Evolutionary conservation across 2,329 filamentous ascomycete genomes (phyloP).

Genomic region (Diaporthe aspalathi): DNA sequence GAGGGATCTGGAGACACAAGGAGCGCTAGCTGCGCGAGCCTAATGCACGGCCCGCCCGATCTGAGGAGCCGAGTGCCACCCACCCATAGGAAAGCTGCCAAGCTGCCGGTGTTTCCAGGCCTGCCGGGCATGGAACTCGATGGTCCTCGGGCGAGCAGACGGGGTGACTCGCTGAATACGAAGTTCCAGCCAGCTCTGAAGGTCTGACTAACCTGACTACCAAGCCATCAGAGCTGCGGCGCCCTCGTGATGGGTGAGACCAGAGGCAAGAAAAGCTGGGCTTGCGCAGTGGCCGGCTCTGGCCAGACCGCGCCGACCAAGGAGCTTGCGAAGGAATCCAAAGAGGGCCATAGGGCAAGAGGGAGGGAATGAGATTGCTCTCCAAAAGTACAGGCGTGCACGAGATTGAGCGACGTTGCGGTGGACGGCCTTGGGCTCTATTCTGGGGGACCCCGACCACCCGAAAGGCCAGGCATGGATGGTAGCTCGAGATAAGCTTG

Average conservation of each 20-base stretch:
- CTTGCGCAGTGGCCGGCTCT: constrained; percentile 1
- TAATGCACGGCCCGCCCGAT: constrained; percentile 37
- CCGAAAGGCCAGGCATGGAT: constrained; percentile 16
- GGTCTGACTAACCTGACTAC: constrained; percentile 21
- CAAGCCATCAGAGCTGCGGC: constrained; percentile 7
- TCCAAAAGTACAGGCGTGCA: constrained; percentile 11
- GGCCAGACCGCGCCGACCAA: not conserved
- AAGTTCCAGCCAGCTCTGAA: constrained; percentile 29
- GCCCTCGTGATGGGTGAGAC: constrained; percentile 35
- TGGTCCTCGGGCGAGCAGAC: constrained; percentile 21
- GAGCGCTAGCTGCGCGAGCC: constrained; percentile 34
- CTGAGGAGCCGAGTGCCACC: constrained; percentile 16
- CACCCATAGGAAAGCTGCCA: not conserved
- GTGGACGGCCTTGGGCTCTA: constrained; percentile 24
- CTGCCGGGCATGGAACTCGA: constrained; percentile 4
- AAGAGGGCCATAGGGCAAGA: not conserved
- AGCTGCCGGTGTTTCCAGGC: not conserved
- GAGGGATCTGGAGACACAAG: constrained; percentile 21
- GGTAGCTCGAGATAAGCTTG: constrained; percentile 34
- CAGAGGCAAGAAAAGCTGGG: not conserved
- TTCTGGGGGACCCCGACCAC: constrained; percentile 16
- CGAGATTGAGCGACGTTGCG: constrained; percentile 20
- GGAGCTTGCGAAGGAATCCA: not conserved
- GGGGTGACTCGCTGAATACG: constrained; percentile 36
- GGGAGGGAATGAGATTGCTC: constrained; percentile 1